These are phyloP conservation scores for Epichloe sylvatica DNA, from an alignment of 2,329 filamentous ascomycete genomes.

Conservation along the genomic window DNA sequence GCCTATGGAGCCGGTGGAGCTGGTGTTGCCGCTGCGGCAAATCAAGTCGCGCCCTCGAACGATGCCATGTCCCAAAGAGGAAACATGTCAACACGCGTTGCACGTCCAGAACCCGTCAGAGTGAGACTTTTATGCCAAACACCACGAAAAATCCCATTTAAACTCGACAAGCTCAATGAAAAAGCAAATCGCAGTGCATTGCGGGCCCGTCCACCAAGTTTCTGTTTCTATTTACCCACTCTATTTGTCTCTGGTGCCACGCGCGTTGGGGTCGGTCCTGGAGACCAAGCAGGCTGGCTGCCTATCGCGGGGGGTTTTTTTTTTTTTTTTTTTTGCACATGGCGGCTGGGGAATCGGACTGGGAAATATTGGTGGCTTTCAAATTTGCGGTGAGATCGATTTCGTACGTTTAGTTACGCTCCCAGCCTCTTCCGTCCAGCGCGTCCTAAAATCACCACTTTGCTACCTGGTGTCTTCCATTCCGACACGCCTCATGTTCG, in stretches of 20 bases:
- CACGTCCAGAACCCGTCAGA: slow-evolving; percentile 9
- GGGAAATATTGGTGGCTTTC: background rate
- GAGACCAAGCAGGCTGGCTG: no score
- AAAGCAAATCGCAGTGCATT: no score
- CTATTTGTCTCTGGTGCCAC: background rate
- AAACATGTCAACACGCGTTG: slow-evolving; percentile 24
- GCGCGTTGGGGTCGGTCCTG: background rate
- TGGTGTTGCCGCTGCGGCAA: slow-evolving; percentile 10
- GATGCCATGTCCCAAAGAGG: slow-evolving; percentile 17
- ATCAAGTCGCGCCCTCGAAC: slow-evolving; percentile 18
- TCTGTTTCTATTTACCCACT: background rate
- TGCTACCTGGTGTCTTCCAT: background rate
- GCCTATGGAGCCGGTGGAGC: slow-evolving; percentile 6
- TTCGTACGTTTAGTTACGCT: no score
- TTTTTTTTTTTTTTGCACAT: background rate
- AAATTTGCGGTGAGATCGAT: background rate
- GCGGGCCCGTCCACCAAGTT: no score
- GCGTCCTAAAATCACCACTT: background rate
- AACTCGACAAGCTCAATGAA: no score
- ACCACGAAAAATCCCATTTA: no score
- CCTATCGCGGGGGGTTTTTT: background rate
- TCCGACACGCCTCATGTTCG: background rate
- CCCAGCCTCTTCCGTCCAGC: background rate
- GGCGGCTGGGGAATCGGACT: background rate
- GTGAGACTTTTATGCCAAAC: background rate